Conservation (phyloP, 2,329 filamentous ascomycete genomes). For the Verticillium albo-atrum region DNA sequence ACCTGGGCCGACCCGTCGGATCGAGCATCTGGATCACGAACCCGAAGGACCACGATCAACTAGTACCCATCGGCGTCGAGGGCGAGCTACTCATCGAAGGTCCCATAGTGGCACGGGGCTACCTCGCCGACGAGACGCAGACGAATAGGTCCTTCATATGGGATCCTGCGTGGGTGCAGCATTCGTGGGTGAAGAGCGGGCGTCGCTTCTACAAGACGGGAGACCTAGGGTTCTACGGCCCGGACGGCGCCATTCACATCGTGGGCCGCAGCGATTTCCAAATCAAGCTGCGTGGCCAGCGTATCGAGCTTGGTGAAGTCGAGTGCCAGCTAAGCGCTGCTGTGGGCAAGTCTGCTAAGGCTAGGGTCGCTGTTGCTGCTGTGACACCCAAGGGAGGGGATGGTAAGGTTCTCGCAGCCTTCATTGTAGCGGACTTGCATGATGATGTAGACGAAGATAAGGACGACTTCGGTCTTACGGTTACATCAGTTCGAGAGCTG, state of each 20-base stretch:
- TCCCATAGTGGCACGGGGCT: slow-evolving; percentile 15
- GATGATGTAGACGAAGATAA: background rate
- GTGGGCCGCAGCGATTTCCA: slow-evolving; percentile 26
- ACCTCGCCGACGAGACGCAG: slow-evolving; percentile 9
- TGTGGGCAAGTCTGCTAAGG: background rate
- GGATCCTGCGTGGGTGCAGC: background rate
- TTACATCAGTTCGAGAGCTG: background rate
- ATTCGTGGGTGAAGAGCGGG: background rate
- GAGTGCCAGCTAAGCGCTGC: slow-evolving; percentile 2
- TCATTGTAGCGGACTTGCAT: background rate
- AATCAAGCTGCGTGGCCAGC: slow-evolving; percentile 39
- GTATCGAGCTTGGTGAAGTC: slow-evolving; percentile 34
- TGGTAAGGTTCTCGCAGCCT: slow-evolving; percentile 4
- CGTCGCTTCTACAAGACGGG: slow-evolving; percentile 11
- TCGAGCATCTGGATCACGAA: slow-evolving; percentile 17
- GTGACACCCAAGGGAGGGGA: background rate
- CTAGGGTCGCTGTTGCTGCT: background rate
- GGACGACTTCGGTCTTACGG: background rate
- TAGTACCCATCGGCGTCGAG: slow-evolving; percentile 14
- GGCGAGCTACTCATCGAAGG: slow-evolving; percentile 24
- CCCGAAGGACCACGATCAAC: slow-evolving; percentile 11
- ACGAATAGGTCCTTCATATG: background rate
- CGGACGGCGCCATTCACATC: slow-evolving; percentile 5
- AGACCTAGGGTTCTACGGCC: slow-evolving; percentile 5
- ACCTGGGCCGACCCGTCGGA: slow-evolving; percentile 4